A percentile compares a stretch with the other conserved stretches of the same genome.
Evolutionary conservation across 2,329 filamentous ascomycete genomes (phyloP).

Genomic region (Aurifilum marmelostoma): DNA sequence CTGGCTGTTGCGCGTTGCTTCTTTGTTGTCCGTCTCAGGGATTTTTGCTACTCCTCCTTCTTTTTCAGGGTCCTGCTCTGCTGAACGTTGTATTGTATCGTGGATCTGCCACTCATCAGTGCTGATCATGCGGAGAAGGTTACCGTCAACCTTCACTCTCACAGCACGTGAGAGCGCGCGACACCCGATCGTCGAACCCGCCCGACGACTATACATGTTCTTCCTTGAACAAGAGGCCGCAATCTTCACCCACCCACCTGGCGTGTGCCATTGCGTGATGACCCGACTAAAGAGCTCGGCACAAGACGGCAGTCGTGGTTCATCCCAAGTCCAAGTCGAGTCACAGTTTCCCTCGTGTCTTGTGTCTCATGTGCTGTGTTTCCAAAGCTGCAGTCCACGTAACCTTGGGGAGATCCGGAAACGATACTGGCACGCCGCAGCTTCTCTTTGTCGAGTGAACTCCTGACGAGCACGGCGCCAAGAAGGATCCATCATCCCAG

Average conservation of each 20-base stretch:
- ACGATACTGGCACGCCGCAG: not conserved
- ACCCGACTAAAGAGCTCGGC: not conserved
- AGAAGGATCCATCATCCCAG: not conserved
- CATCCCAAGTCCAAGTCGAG: not conserved
- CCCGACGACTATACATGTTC: not conserved
- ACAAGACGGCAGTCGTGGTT: not conserved
- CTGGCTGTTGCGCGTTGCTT: not conserved
- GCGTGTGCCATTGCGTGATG: not conserved
- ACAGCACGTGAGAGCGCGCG: not conserved
- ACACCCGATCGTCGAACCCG: not conserved
- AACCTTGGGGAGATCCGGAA: constrained; percentile 1
- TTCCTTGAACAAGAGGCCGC: not conserved
- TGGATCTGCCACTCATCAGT: constrained; percentile 2
- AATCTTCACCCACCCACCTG: not conserved
- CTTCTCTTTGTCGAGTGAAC: not conserved
- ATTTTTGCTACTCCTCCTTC: not conserved
- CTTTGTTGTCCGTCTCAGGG: no score
- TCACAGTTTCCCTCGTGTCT: not conserved
- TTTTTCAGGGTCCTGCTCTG: not conserved
- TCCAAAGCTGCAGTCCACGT: not conserved
- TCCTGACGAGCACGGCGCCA: not conserved
- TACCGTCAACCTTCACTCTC: not conserved
- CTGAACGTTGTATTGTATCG: not conserved
- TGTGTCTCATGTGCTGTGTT: not conserved
- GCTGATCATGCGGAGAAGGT: constrained; percentile 10